Evolutionary conservation across 306 rosid species (phyloP).

Genomic region (Fragaria nilgerrensis): DNA sequence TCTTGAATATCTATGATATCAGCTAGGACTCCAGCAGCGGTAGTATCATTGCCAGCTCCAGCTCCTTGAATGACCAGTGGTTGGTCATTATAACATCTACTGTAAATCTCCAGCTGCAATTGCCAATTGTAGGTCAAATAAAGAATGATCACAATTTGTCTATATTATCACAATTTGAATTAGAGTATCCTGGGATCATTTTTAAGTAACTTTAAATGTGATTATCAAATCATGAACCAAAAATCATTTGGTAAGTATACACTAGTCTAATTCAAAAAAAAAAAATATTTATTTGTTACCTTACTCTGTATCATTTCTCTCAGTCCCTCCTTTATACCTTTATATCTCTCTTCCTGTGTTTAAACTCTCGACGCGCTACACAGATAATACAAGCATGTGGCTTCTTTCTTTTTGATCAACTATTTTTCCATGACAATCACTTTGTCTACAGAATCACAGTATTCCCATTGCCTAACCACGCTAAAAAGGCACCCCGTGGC

Average conservation of each 20-base stretch:
- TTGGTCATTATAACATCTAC: constrained; percentile 65
- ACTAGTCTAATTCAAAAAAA: not conserved
- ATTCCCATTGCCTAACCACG: not conserved
- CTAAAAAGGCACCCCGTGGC: not conserved
- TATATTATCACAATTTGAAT: not conserved
- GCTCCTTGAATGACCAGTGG: constrained; percentile 97
- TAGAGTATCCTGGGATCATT: not conserved
- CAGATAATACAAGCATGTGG: not conserved
- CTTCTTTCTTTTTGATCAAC: not conserved
- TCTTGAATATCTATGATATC: constrained; percentile 84
- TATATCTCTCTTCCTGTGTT: not conserved
- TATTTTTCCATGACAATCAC: not conserved
- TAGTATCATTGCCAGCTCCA: constrained; percentile 96
- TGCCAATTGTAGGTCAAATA: constrained; percentile 13
- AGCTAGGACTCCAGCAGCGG: constrained; percentile 95
- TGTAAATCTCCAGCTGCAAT: constrained; percentile 80
- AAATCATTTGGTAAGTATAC: not conserved
- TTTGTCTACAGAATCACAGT: not conserved
- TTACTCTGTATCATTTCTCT: not conserved
- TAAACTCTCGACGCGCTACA: not conserved
- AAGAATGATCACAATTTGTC: constrained; percentile 14
- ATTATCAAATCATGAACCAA: not conserved
- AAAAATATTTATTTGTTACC: not conserved
- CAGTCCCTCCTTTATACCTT: not conserved
- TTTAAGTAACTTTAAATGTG: not conserved